Base-by-base conservation (phyloP, 78 protist genomes). In the Bodo saltans region DNA sequence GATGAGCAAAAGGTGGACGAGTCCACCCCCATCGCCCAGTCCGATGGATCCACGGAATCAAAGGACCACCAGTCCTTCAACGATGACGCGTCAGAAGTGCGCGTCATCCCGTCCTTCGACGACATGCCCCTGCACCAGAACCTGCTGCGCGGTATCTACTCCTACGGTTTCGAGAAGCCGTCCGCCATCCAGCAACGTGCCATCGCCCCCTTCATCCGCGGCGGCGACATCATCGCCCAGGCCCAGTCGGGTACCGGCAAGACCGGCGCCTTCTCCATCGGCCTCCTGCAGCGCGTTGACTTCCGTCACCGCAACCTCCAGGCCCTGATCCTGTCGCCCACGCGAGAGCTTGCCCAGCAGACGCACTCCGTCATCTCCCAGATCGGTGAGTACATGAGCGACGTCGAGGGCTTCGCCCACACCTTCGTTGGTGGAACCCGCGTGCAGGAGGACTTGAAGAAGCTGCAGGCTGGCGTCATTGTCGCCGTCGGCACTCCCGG, bases 231-330 rank as follows among this genome's bases (percentile, higher is more conserved):
- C 70, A 94, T 98, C 71, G 98, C 98, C 0, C 99, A 96, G 90
- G 98, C 99, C 34, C 98, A 96, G 91, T 94, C 98, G 30, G 99
- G 99, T 29, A 98, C 99, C 23, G 99, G 99, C 41, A 98, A 98
- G 92, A 98, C 99, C 8, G 99, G 98, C 68, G 90, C 99, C 68
- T 97, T 96, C 87, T 60, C 94, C 75, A 93, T 97, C 83, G 87
- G 93, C 68, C 85, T 89, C 52, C 91, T 97, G 29, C 95, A 95
- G 88, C 79, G 74, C 74, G 87, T 95, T 83, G 95, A 96, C 88
- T 12, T n/a, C n/a, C n/a, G n/a, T n/a, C n/a, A n/a, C 74, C 67
- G 38, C 8, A 21, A 68, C 23, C 17, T 72, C 74, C 42, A 95
- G 90, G 98, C 96, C 0, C 96, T 97, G 68, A 74, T 98, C 32